phyloP scores from a whole-genome alignment of 306 rosid species.

The Ormosia semicastrata region DNA sequence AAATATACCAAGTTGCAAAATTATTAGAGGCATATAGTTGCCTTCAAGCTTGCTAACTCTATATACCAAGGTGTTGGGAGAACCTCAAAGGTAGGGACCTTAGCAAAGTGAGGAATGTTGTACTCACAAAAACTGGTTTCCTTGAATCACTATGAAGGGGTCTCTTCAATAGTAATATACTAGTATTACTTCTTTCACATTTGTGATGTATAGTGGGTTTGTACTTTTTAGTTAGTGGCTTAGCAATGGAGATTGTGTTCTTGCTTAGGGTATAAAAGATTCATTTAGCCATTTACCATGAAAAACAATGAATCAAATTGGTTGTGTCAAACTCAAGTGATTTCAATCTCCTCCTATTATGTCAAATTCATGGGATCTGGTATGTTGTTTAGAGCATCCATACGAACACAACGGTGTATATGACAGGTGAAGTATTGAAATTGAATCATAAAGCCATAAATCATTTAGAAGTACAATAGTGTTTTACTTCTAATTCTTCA shows the following conservation, averaged over 20 bases:
- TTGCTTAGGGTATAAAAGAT: slow-evolving; percentile 3
- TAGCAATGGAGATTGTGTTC: slow-evolving; percentile 11
- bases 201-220: slow-evolving; percentile 27
- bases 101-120: slow-evolving; percentile 81
- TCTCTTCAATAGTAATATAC: too few species aligned
- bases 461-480: too few species aligned
- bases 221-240: neutral
- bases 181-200: slow-evolving; percentile 15
- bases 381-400: too few species aligned
- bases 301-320: slow-evolving; percentile 2
- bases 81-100: slow-evolving; percentile 91
- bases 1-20: too few species aligned
- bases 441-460: too few species aligned
- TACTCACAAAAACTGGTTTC: slow-evolving; percentile 72
- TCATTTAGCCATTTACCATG: slow-evolving; percentile 4
- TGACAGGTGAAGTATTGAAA: too few species aligned
- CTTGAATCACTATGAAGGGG: slow-evolving; percentile 53
- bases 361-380: too few species aligned
- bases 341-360: too few species aligned
- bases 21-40: too few species aligned
- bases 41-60: too few species aligned
- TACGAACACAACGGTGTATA: too few species aligned
- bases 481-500: too few species aligned
- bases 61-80: slow-evolving; percentile 70
- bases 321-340: slow-evolving; percentile 7